Evolutionary conservation across 306 rosid genomes (phyloP).

Genomic region (Macrotyloma uniflorum): DNA sequence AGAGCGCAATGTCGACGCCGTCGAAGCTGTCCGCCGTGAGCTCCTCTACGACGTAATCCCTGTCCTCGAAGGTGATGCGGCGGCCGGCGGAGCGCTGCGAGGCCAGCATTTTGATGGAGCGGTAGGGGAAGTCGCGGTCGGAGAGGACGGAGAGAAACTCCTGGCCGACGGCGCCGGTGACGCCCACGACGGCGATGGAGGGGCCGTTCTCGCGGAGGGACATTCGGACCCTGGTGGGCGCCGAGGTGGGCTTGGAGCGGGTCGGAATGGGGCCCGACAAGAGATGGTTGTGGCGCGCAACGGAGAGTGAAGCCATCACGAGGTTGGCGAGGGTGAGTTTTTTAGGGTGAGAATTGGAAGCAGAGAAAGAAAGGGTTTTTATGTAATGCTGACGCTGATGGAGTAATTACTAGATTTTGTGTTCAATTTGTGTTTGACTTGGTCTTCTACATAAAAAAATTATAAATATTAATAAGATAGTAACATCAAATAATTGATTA

Average conservation of each 20-base stretch:
- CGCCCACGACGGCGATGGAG: slow-evolving; percentile 88
- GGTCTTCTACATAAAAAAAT: too few relatives aligned
- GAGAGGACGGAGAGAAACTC: slow-evolving; percentile 94
- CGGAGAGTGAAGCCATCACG: slow-evolving; percentile 50
- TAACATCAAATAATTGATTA: too few relatives aligned
- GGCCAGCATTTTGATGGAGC: slow-evolving; percentile 97
- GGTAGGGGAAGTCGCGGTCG: slow-evolving; percentile 90
- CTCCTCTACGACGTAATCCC: slow-evolving; percentile 75
- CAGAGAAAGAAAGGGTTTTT: slow-evolving; percentile 1
- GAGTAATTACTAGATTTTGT: too few relatives aligned
- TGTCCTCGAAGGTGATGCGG: slow-evolving; percentile 55
- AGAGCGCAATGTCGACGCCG: slow-evolving; percentile 88
- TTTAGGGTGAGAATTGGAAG: not conserved
- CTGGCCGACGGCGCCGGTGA: slow-evolving; percentile 98
- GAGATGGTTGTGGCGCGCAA: slow-evolving; percentile 47
- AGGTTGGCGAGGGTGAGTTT: not conserved
- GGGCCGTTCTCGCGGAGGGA: slow-evolving; percentile 75
- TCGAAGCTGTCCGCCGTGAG: slow-evolving; percentile 80
- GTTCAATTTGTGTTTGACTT: too few relatives aligned
- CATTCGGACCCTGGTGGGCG: slow-evolving; percentile 60
- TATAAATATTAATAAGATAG: too few relatives aligned
- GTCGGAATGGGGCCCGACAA: slow-evolving; percentile 33
- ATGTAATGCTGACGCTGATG: too few relatives aligned
- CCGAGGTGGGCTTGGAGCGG: slow-evolving; percentile 29
- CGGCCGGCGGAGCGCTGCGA: slow-evolving; percentile 93